Percentiles rank a stretch among this genome's conserved stretches.
These are phyloP conservation scores for Cladosporium sp. DNA, from an alignment of 2,329 filamentous ascomycete genomes.

Conservation along the genomic window DNA sequence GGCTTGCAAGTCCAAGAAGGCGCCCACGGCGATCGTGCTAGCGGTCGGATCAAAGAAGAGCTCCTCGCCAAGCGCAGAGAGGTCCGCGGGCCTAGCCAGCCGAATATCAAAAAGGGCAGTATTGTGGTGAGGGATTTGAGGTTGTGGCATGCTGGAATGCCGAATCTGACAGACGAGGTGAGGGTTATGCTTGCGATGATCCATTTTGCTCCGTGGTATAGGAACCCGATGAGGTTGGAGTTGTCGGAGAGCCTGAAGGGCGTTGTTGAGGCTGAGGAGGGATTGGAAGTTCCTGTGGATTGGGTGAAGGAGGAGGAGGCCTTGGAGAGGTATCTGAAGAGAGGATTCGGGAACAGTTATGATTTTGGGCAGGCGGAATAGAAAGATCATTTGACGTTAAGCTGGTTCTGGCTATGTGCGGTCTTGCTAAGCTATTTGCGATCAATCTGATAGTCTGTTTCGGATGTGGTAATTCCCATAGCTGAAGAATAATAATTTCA, in stretches of 20 bases:
- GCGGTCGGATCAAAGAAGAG: constrained; percentile 45
- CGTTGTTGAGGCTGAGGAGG: constrained; percentile 38
- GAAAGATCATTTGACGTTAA: neutral
- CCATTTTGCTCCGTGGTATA: constrained; percentile 37
- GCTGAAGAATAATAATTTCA: too few relatives aligned
- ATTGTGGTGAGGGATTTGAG: constrained; percentile 47
- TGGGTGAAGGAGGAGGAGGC: constrained; percentile 45
- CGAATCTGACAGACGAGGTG: constrained; percentile 39
- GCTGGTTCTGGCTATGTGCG: neutral
- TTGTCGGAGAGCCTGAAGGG: constrained; percentile 42
- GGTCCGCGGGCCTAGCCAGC: constrained; percentile 46
- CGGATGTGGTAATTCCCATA: too few relatives aligned
- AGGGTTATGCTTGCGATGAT: constrained; percentile 44
- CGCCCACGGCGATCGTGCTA: constrained; percentile 50
- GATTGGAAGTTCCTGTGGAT: constrained; percentile 49
- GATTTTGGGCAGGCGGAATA: constrained; percentile 51
- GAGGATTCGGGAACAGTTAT: constrained; percentile 59
- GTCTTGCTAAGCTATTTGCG: too few relatives aligned
- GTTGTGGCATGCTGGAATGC: constrained; percentile 49
- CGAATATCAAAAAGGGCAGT: constrained; percentile 51
- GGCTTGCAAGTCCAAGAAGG: constrained; percentile 46
- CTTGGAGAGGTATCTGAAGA: constrained; percentile 48
- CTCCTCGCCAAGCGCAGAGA: constrained; percentile 38
- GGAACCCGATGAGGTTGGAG: constrained; percentile 28
- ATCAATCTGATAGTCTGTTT: too few relatives aligned